Evolutionary conservation across 148 eudicot species (phyloP).

Genomic region (Arctostaphylos glauca): DNA sequence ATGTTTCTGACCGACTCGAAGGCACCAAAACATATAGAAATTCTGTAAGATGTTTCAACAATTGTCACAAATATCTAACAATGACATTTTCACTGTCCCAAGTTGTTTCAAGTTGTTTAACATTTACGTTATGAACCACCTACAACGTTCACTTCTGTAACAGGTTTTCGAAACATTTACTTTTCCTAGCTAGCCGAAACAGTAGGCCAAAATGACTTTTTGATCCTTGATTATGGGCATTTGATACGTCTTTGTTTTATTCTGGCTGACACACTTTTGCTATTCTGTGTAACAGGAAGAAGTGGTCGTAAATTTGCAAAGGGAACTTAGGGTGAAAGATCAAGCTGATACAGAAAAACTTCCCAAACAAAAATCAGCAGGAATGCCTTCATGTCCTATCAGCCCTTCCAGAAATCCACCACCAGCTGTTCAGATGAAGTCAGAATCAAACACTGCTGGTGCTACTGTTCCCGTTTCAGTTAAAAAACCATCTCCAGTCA

Average conservation of each 20-base stretch:
- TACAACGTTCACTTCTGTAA: no score
- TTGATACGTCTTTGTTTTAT: background rate
- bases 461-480: conserved; percentile 28
- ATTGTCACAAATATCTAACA: no score
- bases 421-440: conserved; percentile 25
- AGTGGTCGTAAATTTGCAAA: conserved; percentile 40
- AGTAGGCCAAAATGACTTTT: no score
- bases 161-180: no score
- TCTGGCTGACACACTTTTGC: conserved; percentile 15
- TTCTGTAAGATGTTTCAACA: no score
- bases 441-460: conserved; percentile 30
- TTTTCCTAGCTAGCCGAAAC: no score
- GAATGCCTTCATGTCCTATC: conserved; percentile 30
- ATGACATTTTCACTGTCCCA: no score
- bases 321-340: conserved; percentile 40
- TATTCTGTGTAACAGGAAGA: conserved; percentile 41
- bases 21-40: no score
- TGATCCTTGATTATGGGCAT: background rate
- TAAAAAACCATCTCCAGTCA: conserved; percentile 37
- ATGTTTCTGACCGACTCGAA: no score
- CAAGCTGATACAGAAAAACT: conserved; percentile 28
- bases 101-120: no score
- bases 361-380: conserved; percentile 31
- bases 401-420: conserved; percentile 42
- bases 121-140: no score